Conservation (phyloP, 257 asterid genomes). For the Solanum stenotomum region DNA sequence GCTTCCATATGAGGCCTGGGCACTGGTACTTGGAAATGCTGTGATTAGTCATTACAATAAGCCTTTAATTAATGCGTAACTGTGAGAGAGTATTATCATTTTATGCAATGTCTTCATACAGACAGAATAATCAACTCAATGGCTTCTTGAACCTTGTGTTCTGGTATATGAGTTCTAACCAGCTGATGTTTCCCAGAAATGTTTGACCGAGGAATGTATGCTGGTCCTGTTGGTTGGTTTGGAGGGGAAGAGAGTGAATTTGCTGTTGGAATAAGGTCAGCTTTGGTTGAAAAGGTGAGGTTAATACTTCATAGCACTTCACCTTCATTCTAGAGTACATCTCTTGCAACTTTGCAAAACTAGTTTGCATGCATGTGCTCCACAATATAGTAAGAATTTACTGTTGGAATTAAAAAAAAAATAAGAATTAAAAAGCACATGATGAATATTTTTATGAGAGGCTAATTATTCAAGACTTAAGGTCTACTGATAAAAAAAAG, state of each 20-base stretch:
- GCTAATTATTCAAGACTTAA: not conserved
- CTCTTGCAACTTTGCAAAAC: not conserved
- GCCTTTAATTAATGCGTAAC: not conserved
- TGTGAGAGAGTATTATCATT: not conserved
- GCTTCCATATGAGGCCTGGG: not conserved
- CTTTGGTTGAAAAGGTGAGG: conserved; percentile 82
- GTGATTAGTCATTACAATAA: not conserved
- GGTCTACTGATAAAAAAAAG: not conserved
- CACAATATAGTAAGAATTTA: not conserved
- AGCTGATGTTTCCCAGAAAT: conserved; percentile 39
- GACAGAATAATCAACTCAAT: not conserved
- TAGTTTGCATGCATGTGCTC: not conserved
- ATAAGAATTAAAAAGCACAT: not conserved
- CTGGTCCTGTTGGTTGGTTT: conserved; percentile 98
- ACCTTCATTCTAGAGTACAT: not conserved
- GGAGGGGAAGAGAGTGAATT: conserved; percentile 96
- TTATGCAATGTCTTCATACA: not conserved
- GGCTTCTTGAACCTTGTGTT: not conserved
- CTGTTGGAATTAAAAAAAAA: not conserved
- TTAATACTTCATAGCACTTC: not conserved
- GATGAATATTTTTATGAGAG: not conserved
- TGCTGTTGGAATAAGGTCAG: conserved; percentile 96
- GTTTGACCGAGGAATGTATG: conserved; percentile 98
- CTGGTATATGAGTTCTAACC: not conserved
- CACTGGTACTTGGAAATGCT: not conserved